Conservation (phyloP, 352 stramenopile genomes). For the Phytophthora niederhauseri region DNA sequence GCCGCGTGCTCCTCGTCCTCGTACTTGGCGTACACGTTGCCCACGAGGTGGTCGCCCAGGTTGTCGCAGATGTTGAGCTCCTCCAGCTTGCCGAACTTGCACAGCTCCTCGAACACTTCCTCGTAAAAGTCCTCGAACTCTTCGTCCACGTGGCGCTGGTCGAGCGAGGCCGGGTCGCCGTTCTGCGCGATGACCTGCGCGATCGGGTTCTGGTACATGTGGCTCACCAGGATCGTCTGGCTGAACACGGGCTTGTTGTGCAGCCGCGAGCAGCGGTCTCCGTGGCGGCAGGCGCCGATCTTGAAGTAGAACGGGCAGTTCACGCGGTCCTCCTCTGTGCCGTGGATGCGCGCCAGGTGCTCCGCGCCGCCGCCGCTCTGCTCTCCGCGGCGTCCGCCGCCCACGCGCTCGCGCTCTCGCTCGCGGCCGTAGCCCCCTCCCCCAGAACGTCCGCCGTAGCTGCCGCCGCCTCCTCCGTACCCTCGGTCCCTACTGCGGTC, state of each 20-base stretch:
- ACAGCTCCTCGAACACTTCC: constrained; percentile 98
- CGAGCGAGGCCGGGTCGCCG: constrained; percentile 78
- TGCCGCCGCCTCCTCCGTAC: constrained; percentile 39
- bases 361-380: constrained; percentile 90
- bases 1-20: constrained; percentile 98
- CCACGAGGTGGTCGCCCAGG: constrained; percentile 99
- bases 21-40: constrained; percentile 99
- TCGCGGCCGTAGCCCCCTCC: constrained; percentile 61
- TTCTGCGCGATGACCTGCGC: constrained; percentile 91
- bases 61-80: constrained; percentile 99
- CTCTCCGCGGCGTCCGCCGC: constrained; percentile 54
- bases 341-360: constrained; percentile 97
- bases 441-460: constrained; percentile 44
- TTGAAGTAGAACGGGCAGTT: constrained; percentile 99
- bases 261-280: constrained; percentile 97
- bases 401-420: constrained; percentile 61
- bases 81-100: constrained; percentile 98
- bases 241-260: constrained; percentile 99
- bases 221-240: constrained; percentile 98
- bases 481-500: constrained; percentile 78
- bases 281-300: constrained; percentile 99
- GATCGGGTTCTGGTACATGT: constrained; percentile 98
- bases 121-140: constrained; percentile 98
- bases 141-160: constrained; percentile 94
- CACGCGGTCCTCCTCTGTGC: constrained; percentile 97